Evolutionary conservation across 2,329 filamentous ascomycete species (phyloP), one percentile per base, ranked within the genome.

Genomic region (Phaeosphaeria sp.): DNA sequence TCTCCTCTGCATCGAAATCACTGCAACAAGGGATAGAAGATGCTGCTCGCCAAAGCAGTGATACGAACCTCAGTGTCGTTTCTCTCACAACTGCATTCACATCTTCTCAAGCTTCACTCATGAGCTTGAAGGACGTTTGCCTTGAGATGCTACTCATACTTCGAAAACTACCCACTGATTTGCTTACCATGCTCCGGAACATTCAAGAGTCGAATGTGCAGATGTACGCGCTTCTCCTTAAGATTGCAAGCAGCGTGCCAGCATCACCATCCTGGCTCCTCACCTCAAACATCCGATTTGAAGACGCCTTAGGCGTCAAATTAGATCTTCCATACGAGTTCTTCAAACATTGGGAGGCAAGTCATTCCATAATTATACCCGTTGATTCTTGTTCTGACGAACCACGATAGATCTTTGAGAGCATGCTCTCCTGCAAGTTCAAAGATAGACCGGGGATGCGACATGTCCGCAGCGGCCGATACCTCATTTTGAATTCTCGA

Each of bases 211-310:
- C 22, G 9, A 56, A 56, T 27, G 11, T 52, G 9, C 18, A 52
- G 18, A 56, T 56, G 20, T 52, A 56, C 46, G 5, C 39, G 11
- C 44, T 58, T 2, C 44, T 39, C 3, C 44, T 39, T 13, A n/a
- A 33, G 15, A 58, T 58, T 17, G 44, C 52, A 15, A 46, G 15
- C 43, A 50, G n/a, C 11, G 42, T 58, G 36, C 25, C 44, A 15
- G 20, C 43, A 15, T 50, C 55, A 11, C 50, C 55, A 13, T 21
- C 33, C 20, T 50, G 15, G 23, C 33, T 50, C 10, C 46, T 39
- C 30, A 30, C 4, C 20, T 39, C 50, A 33, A 54, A 21, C 30
- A 42, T 58, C 27, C 33, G 41, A 7, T 36, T 36, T 36, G 9
- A 36, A 17, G 6, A 43, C 17, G 13, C 43, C 6, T 6, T 10